Conservation (phyloP, 345 rosid species). For the Aquilaria sinensis region DNA sequence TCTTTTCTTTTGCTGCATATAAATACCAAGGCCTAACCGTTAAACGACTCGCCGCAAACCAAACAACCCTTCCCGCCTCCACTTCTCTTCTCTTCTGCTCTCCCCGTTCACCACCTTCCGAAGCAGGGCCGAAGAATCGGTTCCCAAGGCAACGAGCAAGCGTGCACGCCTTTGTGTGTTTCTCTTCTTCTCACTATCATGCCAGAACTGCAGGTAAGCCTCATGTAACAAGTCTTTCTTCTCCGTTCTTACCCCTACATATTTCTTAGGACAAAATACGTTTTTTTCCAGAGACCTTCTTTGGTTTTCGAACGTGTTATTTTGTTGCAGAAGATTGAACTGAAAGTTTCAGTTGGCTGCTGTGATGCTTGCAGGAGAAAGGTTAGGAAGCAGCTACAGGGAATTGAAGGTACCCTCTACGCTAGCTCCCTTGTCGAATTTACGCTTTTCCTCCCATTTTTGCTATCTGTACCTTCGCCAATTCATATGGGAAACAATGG, state of each 20-base stretch:
- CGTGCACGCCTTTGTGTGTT: background rate
- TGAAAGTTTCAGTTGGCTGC: conserved; percentile 50
- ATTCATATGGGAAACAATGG: background rate
- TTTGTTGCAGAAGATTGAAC: conserved; percentile 42
- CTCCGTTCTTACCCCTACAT: background rate
- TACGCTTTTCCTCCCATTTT: background rate
- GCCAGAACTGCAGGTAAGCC: background rate
- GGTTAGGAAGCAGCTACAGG: conserved; percentile 42
- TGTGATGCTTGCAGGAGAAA: conserved; percentile 68
- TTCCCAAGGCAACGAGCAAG: too few species aligned
- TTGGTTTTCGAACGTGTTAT: background rate
- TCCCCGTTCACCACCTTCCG: too few species aligned
- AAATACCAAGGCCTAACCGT: conserved; percentile 21
- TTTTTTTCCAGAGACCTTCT: background rate
- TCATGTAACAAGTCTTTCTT: background rate
- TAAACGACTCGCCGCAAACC: conserved; percentile 5
- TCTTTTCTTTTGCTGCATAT: conserved; percentile 14
- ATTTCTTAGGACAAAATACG: background rate
- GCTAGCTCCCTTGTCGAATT: background rate
- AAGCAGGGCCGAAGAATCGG: background rate
- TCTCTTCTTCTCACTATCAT: background rate
- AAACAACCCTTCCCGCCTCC: background rate
- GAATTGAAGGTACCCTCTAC: conserved; percentile 33
- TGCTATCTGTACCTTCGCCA: conserved; percentile 1
- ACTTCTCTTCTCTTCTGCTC: background rate